Percentiles rank a stretch among this genome's conserved stretches.
Evolutionary conservation across 106 monocot species (phyloP).

Genomic region (Apostasia shenzhenica): DNA sequence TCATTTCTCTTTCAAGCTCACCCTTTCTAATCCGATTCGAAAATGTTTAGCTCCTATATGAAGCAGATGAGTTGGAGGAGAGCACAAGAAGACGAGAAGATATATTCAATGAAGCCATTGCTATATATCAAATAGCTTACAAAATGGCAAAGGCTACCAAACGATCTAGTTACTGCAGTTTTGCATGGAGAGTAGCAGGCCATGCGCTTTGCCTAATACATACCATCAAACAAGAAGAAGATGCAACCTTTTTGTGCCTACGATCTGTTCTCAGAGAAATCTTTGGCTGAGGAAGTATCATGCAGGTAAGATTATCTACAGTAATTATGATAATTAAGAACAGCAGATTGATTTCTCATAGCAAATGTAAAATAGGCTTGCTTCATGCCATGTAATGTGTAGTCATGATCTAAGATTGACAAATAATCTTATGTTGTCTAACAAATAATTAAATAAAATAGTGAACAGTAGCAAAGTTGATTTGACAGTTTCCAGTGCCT

Average conservation of each 20-base stretch:
- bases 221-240: conserved; percentile 13
- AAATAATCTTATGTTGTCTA: no score
- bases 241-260: conserved; percentile 15
- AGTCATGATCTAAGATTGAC: no score
- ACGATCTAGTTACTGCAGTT: conserved; percentile 23
- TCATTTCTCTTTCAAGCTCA: not conserved
- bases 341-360: no score
- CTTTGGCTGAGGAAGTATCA: conserved; percentile 1
- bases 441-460: no score
- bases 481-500: no score
- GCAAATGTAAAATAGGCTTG: no score
- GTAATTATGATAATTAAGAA: no score
- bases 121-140: conserved; percentile 52
- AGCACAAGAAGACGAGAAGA: conserved; percentile 18
- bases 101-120: conserved; percentile 47
- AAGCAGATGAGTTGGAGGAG: conserved; percentile 32
- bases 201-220: conserved; percentile 29
- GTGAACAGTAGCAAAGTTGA: no score
- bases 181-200: conserved; percentile 67
- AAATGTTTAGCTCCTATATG: conserved; percentile 41
- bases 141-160: conserved; percentile 15
- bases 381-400: no score
- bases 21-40: not conserved
- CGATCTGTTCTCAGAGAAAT: conserved; percentile 26
- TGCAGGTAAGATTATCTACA: not conserved